Percentiles rank a stretch among this genome's conserved stretches.
These are phyloP conservation scores for Capsella rubella DNA, from an alignment of 441 rosid species.

Conservation along the genomic window DNA sequence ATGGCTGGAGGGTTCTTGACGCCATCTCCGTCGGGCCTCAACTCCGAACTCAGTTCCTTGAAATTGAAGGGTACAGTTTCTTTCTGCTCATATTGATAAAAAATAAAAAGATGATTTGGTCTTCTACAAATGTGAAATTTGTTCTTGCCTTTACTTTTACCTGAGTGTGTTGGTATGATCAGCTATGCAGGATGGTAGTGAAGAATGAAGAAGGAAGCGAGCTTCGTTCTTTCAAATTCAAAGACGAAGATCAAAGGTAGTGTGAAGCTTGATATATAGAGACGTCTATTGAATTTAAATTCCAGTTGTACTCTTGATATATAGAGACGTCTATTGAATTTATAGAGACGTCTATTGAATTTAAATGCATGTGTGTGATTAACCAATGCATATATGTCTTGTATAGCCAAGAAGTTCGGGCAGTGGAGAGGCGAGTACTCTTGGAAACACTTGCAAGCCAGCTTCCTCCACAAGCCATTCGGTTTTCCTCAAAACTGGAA, in stretches of 20 bases:
- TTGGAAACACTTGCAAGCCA: slow-evolving; percentile 76
- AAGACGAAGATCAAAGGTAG: slow-evolving; percentile 91
- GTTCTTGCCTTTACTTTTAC: slow-evolving; percentile 17
- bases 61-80: slow-evolving; percentile 75
- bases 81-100: neutral
- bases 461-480: slow-evolving; percentile 69
- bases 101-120: neutral
- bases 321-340: no score
- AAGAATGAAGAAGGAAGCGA: slow-evolving; percentile 84
- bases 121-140: neutral
- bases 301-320: no score
- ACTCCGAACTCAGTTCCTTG: slow-evolving; percentile 77
- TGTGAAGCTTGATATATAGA: no score
- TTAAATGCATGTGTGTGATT: neutral
- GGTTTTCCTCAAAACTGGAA: slow-evolving; percentile 71
- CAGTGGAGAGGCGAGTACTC: slow-evolving; percentile 85
- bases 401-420: slow-evolving; percentile 93
- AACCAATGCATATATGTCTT: neutral
- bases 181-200: slow-evolving; percentile 89
- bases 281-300: no score
- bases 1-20: slow-evolving; percentile 93
- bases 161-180: slow-evolving; percentile 66
- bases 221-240: slow-evolving; percentile 83
- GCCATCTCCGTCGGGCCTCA: slow-evolving; percentile 79
- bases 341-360: no score